Evolutionary conservation across 2,329 filamentous ascomycete genomes (phyloP).

Genomic region (Cadophora luteo-olivacea): DNA sequence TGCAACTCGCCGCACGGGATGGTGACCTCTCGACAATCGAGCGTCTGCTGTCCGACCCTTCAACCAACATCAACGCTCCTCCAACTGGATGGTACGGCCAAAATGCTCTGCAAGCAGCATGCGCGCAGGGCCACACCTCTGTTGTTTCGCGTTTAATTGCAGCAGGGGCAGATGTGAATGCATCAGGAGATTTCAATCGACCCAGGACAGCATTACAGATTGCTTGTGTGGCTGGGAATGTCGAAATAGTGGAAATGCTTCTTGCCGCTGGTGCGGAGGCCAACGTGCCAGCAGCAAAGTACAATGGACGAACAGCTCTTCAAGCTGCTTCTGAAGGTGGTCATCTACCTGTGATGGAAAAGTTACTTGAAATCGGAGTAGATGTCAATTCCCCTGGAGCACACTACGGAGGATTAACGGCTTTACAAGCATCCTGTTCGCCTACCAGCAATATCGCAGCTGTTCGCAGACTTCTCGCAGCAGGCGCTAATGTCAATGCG

Average conservation of each 20-base stretch:
- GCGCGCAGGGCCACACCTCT: background rate
- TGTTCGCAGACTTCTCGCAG: background rate
- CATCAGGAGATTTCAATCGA: slow-evolving; percentile 1
- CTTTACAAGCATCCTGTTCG: slow-evolving; percentile 11
- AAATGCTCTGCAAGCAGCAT: slow-evolving; percentile 16
- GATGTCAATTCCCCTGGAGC: slow-evolving; percentile 8
- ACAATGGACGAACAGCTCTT: slow-evolving; percentile 8
- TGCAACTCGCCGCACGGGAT: slow-evolving; percentile 8
- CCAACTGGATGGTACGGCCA: slow-evolving; percentile 13
- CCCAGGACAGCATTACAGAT: slow-evolving; percentile 16
- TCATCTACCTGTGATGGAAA: slow-evolving; percentile 6
- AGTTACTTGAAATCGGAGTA: background rate
- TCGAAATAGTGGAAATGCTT: slow-evolving; percentile 8
- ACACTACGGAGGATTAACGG: slow-evolving; percentile 6
- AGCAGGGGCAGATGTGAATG: slow-evolving; percentile 18
- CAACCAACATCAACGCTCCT: slow-evolving; percentile 4
- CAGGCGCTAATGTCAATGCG: slow-evolving; percentile 7
- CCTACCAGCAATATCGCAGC: slow-evolving; percentile 8
- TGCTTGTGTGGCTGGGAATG: background rate
- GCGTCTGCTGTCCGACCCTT: slow-evolving; percentile 4
- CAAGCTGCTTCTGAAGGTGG: slow-evolving; percentile 11
- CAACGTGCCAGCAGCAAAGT: slow-evolving; percentile 9
- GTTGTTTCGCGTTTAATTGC: background rate
- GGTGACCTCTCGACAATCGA: slow-evolving; percentile 4
- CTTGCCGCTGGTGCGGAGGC: slow-evolving; percentile 2